These are phyloP conservation scores for Umbelopsis sp. DNA, from an alignment of 371 early-diverging fungal genomes.

Conservation along the genomic window DNA sequence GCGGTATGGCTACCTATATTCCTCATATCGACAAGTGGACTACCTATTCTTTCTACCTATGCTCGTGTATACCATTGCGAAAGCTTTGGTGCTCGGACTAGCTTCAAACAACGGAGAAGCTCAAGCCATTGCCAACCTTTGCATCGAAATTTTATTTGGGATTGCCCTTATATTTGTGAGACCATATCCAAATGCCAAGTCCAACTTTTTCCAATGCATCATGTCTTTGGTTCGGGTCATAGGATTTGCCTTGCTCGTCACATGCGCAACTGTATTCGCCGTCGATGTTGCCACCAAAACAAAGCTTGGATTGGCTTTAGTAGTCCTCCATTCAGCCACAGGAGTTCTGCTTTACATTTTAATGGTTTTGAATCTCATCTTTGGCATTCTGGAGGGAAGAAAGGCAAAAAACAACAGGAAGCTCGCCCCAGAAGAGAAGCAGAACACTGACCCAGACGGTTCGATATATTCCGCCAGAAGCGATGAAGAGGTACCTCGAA, in stretches of 20 bases:
- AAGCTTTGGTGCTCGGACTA: constrained; percentile 4
- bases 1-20: constrained; percentile 9
- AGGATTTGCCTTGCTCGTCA: constrained; percentile 4
- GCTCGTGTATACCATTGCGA: neutral
- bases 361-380: neutral
- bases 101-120: constrained; percentile 3
- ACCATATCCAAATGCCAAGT: neutral
- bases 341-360: neutral
- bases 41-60: constrained; percentile 10
- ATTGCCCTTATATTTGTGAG: neutral
- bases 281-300: constrained; percentile 9
- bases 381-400: neutral
- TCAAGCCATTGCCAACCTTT: constrained; percentile 12
- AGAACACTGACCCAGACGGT: too few species aligned
- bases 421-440: constrained; percentile 3
- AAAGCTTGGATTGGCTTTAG: constrained; percentile 3
- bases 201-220: constrained; percentile 3
- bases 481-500: neutral
- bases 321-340: constrained; percentile 4
- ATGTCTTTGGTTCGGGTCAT: constrained; percentile 11
- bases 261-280: constrained; percentile 6
- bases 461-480: neutral
- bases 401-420: neutral
- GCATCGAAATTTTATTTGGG: neutral
- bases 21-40: constrained; percentile 1